phyloP scores from a whole-genome alignment of 2,329 filamentous ascomycete genomes.

The Furcasterigmium sp. region DNA sequence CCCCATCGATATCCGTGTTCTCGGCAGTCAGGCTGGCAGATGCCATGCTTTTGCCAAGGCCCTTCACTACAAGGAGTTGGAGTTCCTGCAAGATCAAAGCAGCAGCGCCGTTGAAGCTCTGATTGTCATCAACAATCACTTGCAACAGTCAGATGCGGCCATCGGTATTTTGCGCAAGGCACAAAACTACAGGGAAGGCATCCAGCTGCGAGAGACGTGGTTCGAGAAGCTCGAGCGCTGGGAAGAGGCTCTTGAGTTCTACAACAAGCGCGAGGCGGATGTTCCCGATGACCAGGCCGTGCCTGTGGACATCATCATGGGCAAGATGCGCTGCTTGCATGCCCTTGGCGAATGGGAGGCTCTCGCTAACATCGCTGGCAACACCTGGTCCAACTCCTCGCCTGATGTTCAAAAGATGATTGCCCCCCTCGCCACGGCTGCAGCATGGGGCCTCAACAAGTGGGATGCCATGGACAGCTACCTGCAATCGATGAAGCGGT shows the following conservation, averaged over 20 bases:
- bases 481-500: slow-evolving; percentile 86
- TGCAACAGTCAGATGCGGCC: slow-evolving; percentile 96
- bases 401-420: slow-evolving; percentile 86
- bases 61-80: slow-evolving; percentile 96
- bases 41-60: slow-evolving; percentile 98
- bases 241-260: slow-evolving; percentile 93
- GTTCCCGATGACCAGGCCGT: slow-evolving; percentile 49
- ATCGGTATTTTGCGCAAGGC: slow-evolving; percentile 97
- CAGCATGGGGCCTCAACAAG: slow-evolving; percentile 92
- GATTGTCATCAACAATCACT: slow-evolving; percentile 98
- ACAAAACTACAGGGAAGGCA: slow-evolving; percentile 86
- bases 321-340: slow-evolving; percentile 98
- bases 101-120: slow-evolving; percentile 92
- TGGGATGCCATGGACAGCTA: slow-evolving; percentile 99
- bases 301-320: slow-evolving; percentile 95
- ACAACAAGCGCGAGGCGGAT: slow-evolving; percentile 77
- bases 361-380: slow-evolving; percentile 80
- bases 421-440: slow-evolving; percentile 87
- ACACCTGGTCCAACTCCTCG: slow-evolving; percentile 88
- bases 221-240: slow-evolving; percentile 97
- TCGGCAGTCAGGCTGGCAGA: slow-evolving; percentile 91
- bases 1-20: slow-evolving; percentile 91
- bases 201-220: slow-evolving; percentile 96
- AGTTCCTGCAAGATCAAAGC: slow-evolving; percentile 97
- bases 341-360: slow-evolving; percentile 97